Base-by-base conservation (phyloP, 2,329 filamentous ascomycete species). In the Xylariaceae sp. region DNA sequence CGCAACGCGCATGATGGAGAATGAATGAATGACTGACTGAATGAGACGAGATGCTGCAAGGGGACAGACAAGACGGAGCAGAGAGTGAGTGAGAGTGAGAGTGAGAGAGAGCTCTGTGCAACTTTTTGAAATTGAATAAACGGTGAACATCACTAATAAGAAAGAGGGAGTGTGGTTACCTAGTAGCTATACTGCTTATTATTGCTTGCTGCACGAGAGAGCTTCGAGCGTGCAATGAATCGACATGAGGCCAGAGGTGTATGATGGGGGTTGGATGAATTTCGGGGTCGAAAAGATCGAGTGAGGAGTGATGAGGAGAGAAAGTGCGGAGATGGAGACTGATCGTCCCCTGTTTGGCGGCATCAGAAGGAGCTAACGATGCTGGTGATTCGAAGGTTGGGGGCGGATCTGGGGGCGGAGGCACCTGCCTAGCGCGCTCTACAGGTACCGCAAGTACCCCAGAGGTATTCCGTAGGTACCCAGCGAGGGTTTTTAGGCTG, bases 291-390 rank as follows among this genome's bases (percentile, higher is more conserved):
- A 49, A 51, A 58, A 56, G 55, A 56, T 47, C 10, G 30, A 60
- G 64, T 66, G 65, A 66, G 67, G 62, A 69, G 66, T 57, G 59
- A 62, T 64, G 59, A 65, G 65, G 64, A 67, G 64, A 65, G 65
- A 63, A 66, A 63, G 67, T 72, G 67, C 67, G 71, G 69, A 70
- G 70, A 68, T 69, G 67, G 68, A 67, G 67, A 63, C 67, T 63
- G 41, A 13, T 45, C 13, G 41, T 45, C 41, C 41, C 41, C 41
- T n/a, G 49, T 35, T 23, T 51, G 23, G 49, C 49, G 59, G 60
- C 65, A 55, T 61, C 47, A n/a, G 35, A 15, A 51, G 18, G 18
- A 35, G 45, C 34, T 23, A 18, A 45, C 10, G 41, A 45, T 23
- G 41, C 37, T 48, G 23, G 53, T 34, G 55, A 49, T 35, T 9